These are phyloP conservation scores for Pseudisothecium myosuroides DNA, from an alignment of 225 moss, liverwort and hornwort species.

Conservation along the genomic window DNA sequence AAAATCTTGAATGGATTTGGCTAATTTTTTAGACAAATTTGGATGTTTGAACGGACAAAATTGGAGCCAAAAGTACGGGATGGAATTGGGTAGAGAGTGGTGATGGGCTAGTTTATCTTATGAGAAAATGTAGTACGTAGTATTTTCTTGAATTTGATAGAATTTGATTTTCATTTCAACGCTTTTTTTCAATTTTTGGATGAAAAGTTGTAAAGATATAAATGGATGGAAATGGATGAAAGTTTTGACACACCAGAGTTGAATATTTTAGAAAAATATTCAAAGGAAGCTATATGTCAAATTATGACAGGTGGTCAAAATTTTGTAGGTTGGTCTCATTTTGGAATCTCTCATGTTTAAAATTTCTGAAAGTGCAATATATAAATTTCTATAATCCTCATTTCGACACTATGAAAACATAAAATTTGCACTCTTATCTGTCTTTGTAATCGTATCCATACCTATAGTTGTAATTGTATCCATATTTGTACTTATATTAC, in stretches of 20 bases:
- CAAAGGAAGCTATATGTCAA: accelerated
- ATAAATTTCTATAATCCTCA: background rate
- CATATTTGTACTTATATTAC: background rate
- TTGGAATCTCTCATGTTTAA: accelerated
- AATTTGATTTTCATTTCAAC: background rate
- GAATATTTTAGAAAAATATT: background rate
- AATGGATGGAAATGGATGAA: background rate
- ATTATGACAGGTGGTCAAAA: accelerated
- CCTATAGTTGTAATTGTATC: background rate
- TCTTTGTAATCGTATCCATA: background rate
- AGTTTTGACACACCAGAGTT: background rate
- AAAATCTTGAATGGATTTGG: no score
- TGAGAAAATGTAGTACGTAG: background rate
- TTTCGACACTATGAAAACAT: accelerated
- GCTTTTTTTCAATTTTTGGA: background rate
- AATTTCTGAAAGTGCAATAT: no score
- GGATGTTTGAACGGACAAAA: no score
- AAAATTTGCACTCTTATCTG: accelerated
- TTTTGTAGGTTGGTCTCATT: background rate
- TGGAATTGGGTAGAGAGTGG: no score
- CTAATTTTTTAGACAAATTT: no score
- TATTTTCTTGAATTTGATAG: background rate
- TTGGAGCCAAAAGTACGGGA: no score
- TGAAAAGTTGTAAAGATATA: background rate
- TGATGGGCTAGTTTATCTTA: no score